phyloP scores from a whole-genome alignment of 257 asterid species.

The Solanum ossicruentum region DNA sequence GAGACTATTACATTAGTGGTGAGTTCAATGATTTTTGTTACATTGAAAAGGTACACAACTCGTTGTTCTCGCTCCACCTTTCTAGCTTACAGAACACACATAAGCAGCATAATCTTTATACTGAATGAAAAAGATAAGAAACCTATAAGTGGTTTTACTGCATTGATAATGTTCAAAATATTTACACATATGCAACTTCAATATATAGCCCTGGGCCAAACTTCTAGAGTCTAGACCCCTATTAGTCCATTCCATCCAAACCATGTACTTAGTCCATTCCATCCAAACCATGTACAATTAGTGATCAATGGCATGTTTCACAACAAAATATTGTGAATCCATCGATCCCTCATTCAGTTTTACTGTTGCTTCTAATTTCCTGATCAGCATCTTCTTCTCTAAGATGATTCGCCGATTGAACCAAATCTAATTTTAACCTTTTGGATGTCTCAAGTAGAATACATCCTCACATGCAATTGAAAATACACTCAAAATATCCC shows the following conservation, averaged over 20 bases:
- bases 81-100: not conserved
- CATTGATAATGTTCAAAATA: not conserved
- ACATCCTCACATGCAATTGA: not conserved
- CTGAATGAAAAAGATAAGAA: not conserved
- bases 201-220: not conserved
- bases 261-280: not conserved
- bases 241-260: not conserved
- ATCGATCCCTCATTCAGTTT: not conserved
- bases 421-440: not conserved
- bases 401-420: not conserved
- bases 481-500: conserved; percentile 6
- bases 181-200: not conserved
- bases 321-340: not conserved
- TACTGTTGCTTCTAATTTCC: not conserved
- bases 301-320: not conserved
- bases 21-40: not conserved
- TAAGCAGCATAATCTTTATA: no score
- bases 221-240: not conserved
- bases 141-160: not conserved
- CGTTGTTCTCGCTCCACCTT: not conserved
- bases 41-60: not conserved
- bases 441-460: not conserved
- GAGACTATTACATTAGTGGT: not conserved
- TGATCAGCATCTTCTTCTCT: not conserved
- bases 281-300: not conserved